Percentiles rank a stretch among this genome's conserved stretches.
Evolutionary conservation across 306 rosid species (phyloP).

Genomic region (Cucumis melo): DNA sequence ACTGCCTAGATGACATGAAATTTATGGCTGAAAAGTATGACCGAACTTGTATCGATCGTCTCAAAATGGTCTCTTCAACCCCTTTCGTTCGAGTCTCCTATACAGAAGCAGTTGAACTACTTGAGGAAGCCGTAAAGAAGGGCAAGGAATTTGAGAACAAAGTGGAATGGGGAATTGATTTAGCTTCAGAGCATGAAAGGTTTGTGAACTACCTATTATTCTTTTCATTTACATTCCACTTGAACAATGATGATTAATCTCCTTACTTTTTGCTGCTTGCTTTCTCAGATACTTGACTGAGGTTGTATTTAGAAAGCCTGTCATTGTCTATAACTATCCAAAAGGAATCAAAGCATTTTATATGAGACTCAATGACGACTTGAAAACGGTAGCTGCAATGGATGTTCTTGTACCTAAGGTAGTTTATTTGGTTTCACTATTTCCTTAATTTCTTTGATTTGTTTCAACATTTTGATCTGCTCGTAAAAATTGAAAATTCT

Average conservation of each 20-base stretch:
- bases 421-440: slow-evolving; percentile 7
- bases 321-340: slow-evolving; percentile 81
- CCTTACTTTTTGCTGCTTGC: not conserved
- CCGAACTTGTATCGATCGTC: slow-evolving; percentile 63
- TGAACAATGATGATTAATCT: slow-evolving; percentile 9
- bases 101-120: slow-evolving; percentile 76
- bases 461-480: not conserved
- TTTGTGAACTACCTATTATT: slow-evolving; percentile 1
- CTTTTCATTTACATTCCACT: not conserved
- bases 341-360: slow-evolving; percentile 94
- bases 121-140: slow-evolving; percentile 60
- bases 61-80: slow-evolving; percentile 68
- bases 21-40: slow-evolving; percentile 82
- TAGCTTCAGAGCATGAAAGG: slow-evolving; percentile 98
- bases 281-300: slow-evolving; percentile 66
- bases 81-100: slow-evolving; percentile 64
- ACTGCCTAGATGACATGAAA: slow-evolving; percentile 77
- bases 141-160: slow-evolving; percentile 84
- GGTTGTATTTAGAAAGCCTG: slow-evolving; percentile 80
- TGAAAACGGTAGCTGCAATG: slow-evolving; percentile 91
- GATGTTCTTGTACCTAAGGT: slow-evolving; percentile 99
- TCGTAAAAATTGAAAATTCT: not conserved
- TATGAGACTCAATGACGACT: slow-evolving; percentile 89
- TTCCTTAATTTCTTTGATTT: not conserved
- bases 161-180: slow-evolving; percentile 92